Conservation (phyloP, 1,284 basidiomycete genomes). For the Sutorius eximius region DNA sequence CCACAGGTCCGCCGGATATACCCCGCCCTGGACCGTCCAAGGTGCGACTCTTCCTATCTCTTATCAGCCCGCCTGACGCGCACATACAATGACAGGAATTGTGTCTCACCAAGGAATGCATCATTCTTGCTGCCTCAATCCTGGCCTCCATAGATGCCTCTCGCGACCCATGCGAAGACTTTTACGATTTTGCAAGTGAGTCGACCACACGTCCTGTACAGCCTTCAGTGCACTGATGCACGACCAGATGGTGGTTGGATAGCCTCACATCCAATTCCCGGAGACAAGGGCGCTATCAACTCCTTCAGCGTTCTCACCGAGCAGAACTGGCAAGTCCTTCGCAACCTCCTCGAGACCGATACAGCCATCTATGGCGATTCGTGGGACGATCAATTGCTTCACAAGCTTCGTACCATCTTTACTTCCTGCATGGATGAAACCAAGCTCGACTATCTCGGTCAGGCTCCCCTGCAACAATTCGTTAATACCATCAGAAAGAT, state of each 20-base stretch:
- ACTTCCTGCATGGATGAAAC: conserved; percentile 81
- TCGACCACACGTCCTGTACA: conserved; percentile 16
- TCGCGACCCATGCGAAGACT: conserved; percentile 93
- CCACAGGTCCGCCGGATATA: conserved; percentile 33
- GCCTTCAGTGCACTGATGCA: conserved; percentile 1
- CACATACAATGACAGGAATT: conserved; percentile 42
- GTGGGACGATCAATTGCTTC: conserved; percentile 68
- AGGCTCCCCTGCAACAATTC: conserved; percentile 59
- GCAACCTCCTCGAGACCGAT: conserved; percentile 53
- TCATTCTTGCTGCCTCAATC: conserved; percentile 81
- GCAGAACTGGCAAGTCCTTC: conserved; percentile 65
- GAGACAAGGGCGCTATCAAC: conserved; percentile 74
- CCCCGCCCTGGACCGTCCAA: conserved; percentile 30
- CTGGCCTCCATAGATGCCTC: conserved; percentile 79
- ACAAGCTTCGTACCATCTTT: conserved; percentile 82
- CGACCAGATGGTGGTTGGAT: conserved; percentile 79
- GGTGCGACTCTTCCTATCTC: conserved; percentile 12
- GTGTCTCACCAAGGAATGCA: conserved; percentile 82
- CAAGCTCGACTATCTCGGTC: conserved; percentile 61
- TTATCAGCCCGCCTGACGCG: neutral
- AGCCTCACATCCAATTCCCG: conserved; percentile 76
- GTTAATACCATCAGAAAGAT: conserved; percentile 57
- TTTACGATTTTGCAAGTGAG: conserved; percentile 89
- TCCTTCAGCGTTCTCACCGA: conserved; percentile 61
- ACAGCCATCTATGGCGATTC: conserved; percentile 33